phyloP scores from a whole-genome alignment of 148 eudicot species.

The Rhododendron williamsianum region DNA sequence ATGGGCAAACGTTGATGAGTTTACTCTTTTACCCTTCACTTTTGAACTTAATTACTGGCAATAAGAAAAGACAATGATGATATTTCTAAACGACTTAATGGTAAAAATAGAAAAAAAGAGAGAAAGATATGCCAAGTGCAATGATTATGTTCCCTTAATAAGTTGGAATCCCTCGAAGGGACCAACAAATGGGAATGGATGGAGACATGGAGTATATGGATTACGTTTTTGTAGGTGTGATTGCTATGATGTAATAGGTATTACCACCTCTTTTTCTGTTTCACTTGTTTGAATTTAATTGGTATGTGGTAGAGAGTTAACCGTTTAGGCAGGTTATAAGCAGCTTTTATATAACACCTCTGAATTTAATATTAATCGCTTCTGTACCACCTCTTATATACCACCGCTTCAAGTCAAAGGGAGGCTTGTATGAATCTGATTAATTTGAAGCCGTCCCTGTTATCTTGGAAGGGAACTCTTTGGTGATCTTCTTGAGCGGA shows the following conservation, averaged over 20 bases:
- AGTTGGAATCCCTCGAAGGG: background rate
- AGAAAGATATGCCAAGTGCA: background rate
- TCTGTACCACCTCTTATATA: background rate
- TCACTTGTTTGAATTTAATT: background rate
- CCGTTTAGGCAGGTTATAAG: background rate
- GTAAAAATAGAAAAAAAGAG: background rate
- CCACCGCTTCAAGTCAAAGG: background rate
- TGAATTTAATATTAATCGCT: no score
- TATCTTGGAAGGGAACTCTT: background rate
- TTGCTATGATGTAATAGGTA: background rate
- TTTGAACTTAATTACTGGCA: background rate
- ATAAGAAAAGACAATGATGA: background rate
- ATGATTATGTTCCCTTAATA: background rate
- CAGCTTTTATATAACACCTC: background rate
- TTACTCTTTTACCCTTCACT: background rate
- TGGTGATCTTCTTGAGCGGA: background rate
- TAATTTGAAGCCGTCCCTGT: background rate
- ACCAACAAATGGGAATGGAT: background rate
- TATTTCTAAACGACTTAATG: background rate
- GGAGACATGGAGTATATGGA: background rate
- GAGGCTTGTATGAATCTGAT: background rate
- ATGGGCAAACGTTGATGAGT: background rate
- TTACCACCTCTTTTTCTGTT: background rate
- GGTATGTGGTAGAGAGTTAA: conserved; percentile 4
- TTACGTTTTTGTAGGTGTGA: background rate